Evolutionary conservation across 2,329 filamentous ascomycete species (phyloP).

Genomic region (Aspergillus persii): DNA sequence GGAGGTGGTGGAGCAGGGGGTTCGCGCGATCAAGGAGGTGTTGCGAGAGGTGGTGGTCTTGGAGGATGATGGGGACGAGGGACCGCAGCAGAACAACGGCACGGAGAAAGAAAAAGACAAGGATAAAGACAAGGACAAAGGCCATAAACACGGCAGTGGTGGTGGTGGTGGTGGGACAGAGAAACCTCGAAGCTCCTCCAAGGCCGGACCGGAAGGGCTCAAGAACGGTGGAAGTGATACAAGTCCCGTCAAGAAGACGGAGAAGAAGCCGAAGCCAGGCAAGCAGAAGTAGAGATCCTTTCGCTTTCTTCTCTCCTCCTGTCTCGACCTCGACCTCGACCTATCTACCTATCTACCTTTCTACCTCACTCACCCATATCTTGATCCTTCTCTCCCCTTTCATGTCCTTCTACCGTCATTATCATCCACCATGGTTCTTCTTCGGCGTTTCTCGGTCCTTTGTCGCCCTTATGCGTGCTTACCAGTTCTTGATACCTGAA

Average conservation of each 20-base stretch:
- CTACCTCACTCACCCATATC: neutral
- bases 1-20: constrained; percentile 50
- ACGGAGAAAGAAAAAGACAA: constrained; percentile 3
- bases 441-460: neutral
- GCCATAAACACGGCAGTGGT: neutral
- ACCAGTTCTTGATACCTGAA: neutral
- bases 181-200: constrained; percentile 8
- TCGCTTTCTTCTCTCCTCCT: neutral
- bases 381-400: neutral
- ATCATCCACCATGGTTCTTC: too few species aligned
- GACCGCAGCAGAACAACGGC: constrained; percentile 6
- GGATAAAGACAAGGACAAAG: constrained; percentile 12
- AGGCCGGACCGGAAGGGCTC: neutral
- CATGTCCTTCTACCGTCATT: neutral
- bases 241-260: constrained; percentile 24
- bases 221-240: constrained; percentile 20
- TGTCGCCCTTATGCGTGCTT: neutral
- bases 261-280: constrained; percentile 23
- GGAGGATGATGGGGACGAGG: constrained; percentile 33
- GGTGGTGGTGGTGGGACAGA: neutral
- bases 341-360: too few species aligned
- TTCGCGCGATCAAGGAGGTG: constrained; percentile 51
- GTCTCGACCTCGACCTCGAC: too few species aligned
- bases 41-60: constrained; percentile 51
- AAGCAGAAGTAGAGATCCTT: constrained; percentile 19